A percentile compares a stretch with the other conserved stretches of the same genome.
Evolutionary conservation across 2,329 filamentous ascomycete genomes (phyloP).

Genomic region (Hypoxylon sp.): DNA sequence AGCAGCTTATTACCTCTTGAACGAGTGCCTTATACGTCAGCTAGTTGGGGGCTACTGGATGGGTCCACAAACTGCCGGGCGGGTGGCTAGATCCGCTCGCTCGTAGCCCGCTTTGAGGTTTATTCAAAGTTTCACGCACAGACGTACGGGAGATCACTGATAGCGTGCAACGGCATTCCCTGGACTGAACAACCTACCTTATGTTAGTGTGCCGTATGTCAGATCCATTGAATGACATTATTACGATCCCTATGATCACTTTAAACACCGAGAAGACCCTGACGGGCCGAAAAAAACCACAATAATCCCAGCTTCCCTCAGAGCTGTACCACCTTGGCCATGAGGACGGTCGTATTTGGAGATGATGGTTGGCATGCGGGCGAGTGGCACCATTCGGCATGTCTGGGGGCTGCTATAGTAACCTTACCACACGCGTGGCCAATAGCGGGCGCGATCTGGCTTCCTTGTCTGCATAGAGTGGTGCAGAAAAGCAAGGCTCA

Average conservation of each 20-base stretch:
- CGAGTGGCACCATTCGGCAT: constrained; percentile 40
- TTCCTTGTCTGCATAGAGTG: constrained; percentile 25
- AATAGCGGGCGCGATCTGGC: constrained; percentile 21
- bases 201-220: constrained; percentile 20
- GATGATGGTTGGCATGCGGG: constrained; percentile 35
- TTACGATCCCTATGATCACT: constrained; percentile 20
- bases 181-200: constrained; percentile 1
- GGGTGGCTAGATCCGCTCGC: constrained; percentile 23
- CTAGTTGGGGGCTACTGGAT: constrained; percentile 17
- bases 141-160: constrained; percentile 30
- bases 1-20: background rate
- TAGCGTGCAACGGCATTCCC: constrained; percentile 27
- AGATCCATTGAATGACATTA: constrained; percentile 7
- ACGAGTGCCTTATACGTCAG: background rate
- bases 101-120: constrained; percentile 25
- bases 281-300: constrained; percentile 28
- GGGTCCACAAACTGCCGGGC: constrained; percentile 20
- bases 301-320: constrained; percentile 6
- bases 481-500: constrained; percentile 37
- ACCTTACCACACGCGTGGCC: constrained; percentile 27
- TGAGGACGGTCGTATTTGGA: constrained; percentile 42
- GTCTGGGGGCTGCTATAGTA: constrained; percentile 35
- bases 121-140: constrained; percentile 39
- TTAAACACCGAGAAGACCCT: constrained; percentile 18
- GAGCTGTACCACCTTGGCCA: constrained; percentile 27